Percentiles rank a stretch among this genome's conserved stretches.
These are phyloP conservation scores for Penicillium sp. DNA, from an alignment of 2,329 filamentous ascomycete genomes.

Conservation along the genomic window DNA sequence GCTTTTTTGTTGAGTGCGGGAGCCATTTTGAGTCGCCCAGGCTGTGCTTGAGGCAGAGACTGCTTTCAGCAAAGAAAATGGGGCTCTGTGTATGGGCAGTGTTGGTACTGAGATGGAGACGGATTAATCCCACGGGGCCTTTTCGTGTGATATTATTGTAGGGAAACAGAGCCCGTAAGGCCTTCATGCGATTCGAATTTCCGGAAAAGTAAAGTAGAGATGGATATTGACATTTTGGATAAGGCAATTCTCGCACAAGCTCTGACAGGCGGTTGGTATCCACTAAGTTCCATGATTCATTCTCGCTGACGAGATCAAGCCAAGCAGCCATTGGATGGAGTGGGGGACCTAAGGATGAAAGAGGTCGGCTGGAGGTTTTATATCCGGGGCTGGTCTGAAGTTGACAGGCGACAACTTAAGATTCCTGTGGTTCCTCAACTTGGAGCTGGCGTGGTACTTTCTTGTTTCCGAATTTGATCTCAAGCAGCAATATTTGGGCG, in stretches of 20 bases:
- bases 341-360: not conserved
- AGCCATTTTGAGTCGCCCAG: not conserved
- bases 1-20: not conserved
- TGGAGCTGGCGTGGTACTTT: too few relatives aligned
- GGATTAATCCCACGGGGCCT: constrained; percentile 8
- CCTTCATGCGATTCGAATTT: constrained; percentile 13
- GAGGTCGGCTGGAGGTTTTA: not conserved
- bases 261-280: constrained; percentile 15
- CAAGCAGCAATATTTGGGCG: too few relatives aligned
- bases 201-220: constrained; percentile 15
- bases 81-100: constrained; percentile 11
- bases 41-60: not conserved
- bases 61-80: constrained; percentile 14
- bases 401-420: too few relatives aligned
- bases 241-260: constrained; percentile 10
- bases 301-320: constrained; percentile 13
- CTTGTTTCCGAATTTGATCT: too few relatives aligned
- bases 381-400: not conserved
- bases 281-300: constrained; percentile 11
- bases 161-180: constrained; percentile 16
- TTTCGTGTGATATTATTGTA: constrained; percentile 17
- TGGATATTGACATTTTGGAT: constrained; percentile 15
- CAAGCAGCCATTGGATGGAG: constrained; percentile 13
- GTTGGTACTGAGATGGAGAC: constrained; percentile 13
- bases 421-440: too few relatives aligned